These are phyloP conservation scores for Arthrinium puccinioides DNA, from an alignment of 2,329 filamentous ascomycete genomes.

Conservation along the genomic window DNA sequence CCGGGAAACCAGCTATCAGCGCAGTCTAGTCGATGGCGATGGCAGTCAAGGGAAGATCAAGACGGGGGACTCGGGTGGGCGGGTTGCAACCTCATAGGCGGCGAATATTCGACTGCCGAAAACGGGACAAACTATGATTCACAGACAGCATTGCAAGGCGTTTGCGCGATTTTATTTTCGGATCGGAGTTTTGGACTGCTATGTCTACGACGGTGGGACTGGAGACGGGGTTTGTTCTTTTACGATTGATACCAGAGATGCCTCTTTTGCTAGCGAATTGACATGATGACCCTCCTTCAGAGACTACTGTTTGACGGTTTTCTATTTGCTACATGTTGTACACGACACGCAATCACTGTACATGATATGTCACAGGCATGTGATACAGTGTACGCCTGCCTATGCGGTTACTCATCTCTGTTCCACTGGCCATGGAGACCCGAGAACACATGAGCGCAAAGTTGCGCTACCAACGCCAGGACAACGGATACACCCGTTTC, in stretches of 20 bases:
- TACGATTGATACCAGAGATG: conserved; percentile 21
- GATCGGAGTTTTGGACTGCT: background rate
- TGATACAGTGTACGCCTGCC: no score
- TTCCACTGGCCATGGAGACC: no score
- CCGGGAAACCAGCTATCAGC: conserved; percentile 18
- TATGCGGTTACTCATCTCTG: no score
- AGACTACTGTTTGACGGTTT: no score
- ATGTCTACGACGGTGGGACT: background rate
- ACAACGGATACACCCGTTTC: no score
- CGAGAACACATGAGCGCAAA: no score
- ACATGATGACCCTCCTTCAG: no score
- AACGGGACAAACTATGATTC: background rate
- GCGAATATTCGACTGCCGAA: conserved; percentile 44
- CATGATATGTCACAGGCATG: no score
- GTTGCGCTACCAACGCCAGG: no score
- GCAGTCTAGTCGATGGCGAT: conserved; percentile 14
- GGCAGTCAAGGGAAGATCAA: conserved; percentile 38
- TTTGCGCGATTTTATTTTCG: conserved; percentile 3
- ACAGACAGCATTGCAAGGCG: background rate
- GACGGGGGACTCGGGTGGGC: conserved; percentile 42
- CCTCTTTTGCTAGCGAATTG: conserved; percentile 4
- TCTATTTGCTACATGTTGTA: background rate
- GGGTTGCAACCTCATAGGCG: conserved; percentile 43
- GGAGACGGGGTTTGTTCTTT: conserved; percentile 2
- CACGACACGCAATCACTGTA: no score